A percentile compares a stretch with the other conserved stretches of the same genome.
These are phyloP conservation scores for Aureobasidium musti DNA, from an alignment of 2,329 filamentous ascomycete genomes.

Conservation along the genomic window DNA sequence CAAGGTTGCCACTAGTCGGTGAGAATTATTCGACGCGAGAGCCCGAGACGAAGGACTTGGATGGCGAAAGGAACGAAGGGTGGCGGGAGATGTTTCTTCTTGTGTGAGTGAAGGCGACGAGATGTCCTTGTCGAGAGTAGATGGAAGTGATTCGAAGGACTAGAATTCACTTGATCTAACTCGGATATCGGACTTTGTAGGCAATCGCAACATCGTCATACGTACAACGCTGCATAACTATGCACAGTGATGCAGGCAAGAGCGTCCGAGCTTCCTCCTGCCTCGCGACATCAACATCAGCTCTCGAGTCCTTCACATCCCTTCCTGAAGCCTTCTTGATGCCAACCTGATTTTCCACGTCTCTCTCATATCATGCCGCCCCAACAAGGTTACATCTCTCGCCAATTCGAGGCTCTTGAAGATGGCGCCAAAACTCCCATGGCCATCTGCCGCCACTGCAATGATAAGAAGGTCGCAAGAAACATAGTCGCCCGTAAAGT, in stretches of 20 bases:
- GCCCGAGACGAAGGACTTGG: not conserved
- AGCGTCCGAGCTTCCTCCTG: not conserved
- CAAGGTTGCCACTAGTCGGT: slow-evolving; percentile 16
- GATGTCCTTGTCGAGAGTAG: not conserved
- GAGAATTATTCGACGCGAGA: not conserved
- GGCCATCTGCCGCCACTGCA: slow-evolving; percentile 24
- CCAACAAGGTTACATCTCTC: slow-evolving; percentile 25
- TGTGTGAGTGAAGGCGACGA: not conserved
- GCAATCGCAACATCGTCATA: slow-evolving; percentile 12
- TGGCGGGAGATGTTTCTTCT: not conserved
- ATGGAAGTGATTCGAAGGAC: slow-evolving; percentile 25
- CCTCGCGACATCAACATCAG: not conserved
- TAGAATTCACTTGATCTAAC: slow-evolving; percentile 18
- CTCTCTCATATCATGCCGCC: slow-evolving; percentile 16
- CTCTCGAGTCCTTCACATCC: slow-evolving; percentile 4
- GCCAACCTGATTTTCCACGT: slow-evolving; percentile 7
- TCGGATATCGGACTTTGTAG: slow-evolving; percentile 12
- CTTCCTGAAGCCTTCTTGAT: slow-evolving; percentile 23
- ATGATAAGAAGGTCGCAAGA: slow-evolving; percentile 25
- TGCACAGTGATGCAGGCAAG: not conserved
- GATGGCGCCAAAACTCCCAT: slow-evolving; percentile 28
- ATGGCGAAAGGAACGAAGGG: not conserved
- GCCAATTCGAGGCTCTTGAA: slow-evolving; percentile 21
- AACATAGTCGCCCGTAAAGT: slow-evolving; percentile 25
- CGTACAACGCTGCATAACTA: slow-evolving; percentile 2